Evolutionary conservation across 2,329 filamentous ascomycete genomes (phyloP).

Genomic region (Hypoxylon sp.): DNA sequence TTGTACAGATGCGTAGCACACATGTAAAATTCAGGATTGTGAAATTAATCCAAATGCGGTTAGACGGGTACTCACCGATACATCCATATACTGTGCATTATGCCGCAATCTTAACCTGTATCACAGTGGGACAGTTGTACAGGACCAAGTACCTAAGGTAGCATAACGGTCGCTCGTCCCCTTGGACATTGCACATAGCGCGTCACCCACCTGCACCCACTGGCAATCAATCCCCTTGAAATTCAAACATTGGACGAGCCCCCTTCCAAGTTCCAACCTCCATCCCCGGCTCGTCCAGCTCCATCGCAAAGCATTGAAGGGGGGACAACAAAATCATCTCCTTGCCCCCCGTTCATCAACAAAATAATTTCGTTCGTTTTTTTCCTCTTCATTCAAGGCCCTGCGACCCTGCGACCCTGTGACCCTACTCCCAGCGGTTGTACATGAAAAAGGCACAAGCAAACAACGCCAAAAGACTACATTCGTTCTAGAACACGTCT

Average conservation of each 20-base stretch:
- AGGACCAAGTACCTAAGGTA: slow-evolving; percentile 5
- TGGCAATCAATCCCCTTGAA: slow-evolving; percentile 35
- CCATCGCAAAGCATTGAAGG: slow-evolving; percentile 39
- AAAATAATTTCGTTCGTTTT: slow-evolving; percentile 42
- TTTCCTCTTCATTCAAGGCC: slow-evolving; percentile 23
- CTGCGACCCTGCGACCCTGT: neutral
- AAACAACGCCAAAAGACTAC: slow-evolving; percentile 35
- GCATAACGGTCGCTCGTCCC: slow-evolving; percentile 34
- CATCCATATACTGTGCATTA: slow-evolving; percentile 14
- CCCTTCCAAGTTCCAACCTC: slow-evolving; percentile 44
- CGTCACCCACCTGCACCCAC: slow-evolving; percentile 36
- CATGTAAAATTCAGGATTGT: slow-evolving; percentile 43
- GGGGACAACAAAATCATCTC: slow-evolving; percentile 42
- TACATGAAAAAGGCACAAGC: slow-evolving; percentile 19
- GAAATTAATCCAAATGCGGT: slow-evolving; percentile 31
- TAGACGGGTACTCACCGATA: slow-evolving; percentile 18
- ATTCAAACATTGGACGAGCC: slow-evolving; percentile 43
- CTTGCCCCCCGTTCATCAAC: slow-evolving; percentile 30
- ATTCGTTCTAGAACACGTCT: slow-evolving; percentile 36
- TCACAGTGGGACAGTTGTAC: slow-evolving; percentile 22
- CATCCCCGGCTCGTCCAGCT: slow-evolving; percentile 38
- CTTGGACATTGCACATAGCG: slow-evolving; percentile 34
- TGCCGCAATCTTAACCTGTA: slow-evolving; percentile 1
- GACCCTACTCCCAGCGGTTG: slow-evolving; percentile 10
- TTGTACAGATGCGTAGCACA: slow-evolving; percentile 29